Base-by-base conservation (phyloP, 495 filamentous ascomycete genomes). In the Penicillium daleae region DNA sequence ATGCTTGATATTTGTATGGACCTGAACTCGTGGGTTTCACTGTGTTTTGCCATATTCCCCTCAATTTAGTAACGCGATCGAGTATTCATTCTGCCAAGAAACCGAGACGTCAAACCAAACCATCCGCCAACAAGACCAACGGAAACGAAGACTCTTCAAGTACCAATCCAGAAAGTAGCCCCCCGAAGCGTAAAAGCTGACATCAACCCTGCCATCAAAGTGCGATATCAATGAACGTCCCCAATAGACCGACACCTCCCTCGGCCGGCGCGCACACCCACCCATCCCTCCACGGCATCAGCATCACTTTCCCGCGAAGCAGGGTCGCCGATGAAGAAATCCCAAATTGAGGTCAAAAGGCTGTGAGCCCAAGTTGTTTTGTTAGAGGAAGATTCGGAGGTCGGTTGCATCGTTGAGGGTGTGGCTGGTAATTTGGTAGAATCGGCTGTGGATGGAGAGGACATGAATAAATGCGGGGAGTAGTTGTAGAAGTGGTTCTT, bases 201-300 rank as follows among this genome's bases (percentile, higher is more conserved):
- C 7, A 46, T 22, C 10, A 10, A 22, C 8, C 2, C n/a, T 6
- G 22, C 10, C 32, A 15, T 54, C 31, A 54, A 35, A 10, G 24
- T 5, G 27, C 56, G 10, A 35, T 26, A n/a, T 66, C 57, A 70
- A 48, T 65, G 70, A 24, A 61, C 51, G 35, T 64, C 65, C 46
- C 67, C 70, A 61, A 72, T 61, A 49, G 67, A 66, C 6, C 65
- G 67, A 60, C 70, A 72, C 24, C 70, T 56, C 17, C 63, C 56
- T 32, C 59, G 63, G 8, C 67, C 63, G 15, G 42, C 59, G 0
- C 66, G 60, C 33, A 62, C 33, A 35, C 70, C 70, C 49, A 72
- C 61, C 70, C 70, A 72, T 8, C 59, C 70, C 15, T 49, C 63
- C 5, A 72, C 61, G 33, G 64, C 67, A 61, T 72, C 70, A 3